Evolutionary conservation across 768 basidiomycete species (phyloP), one percentile per base, ranked within the genome.

Genomic region (Auriscalpium microsporum): DNA sequence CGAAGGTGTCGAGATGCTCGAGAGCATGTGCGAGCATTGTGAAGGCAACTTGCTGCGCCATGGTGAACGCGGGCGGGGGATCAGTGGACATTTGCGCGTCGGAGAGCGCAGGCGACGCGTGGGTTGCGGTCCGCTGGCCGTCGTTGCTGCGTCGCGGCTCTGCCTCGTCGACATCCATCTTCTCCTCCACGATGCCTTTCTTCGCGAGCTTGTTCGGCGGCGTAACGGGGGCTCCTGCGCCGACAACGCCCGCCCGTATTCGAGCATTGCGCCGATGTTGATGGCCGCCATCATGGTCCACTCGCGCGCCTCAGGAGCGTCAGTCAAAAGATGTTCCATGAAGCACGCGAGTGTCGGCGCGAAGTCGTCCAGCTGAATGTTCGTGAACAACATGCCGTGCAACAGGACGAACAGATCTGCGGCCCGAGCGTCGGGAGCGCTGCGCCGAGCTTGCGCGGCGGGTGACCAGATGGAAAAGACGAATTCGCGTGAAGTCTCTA

Each of bases 271-370:
- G 4, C 81, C 77, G 35, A 97, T 76, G 67, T 95, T 95, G 62
- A 91, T 75, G 47, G 87, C 73, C 0, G 83, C 95, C 91, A 98
- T 95, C 87, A 94, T 93, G 62, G 91, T 86, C 96, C 96, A 99
- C 55, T 95, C 91, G 33, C 85, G 82, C 65, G 85, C 87, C 60
- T 88, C 81, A 0, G 82, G 85, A 10, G 81, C 83, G 58, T 94
- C 90, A 55, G 94, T 86, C 52, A 83, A 78, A 3, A 95, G 78
- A 42, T 90, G 85, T 68, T 95, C 94, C 52, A 93, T 77, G 67
- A 94, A 89, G 17, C 92, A 86, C 1, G 86, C 87, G 23, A 94
- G 79, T 0, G 86, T 86, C 11, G 84, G 76, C 45, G 80, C 72
- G 66, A 98, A 98, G 67, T 94, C 89, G 68, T 99, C 96, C 28